Conservation (phyloP, 2,329 filamentous ascomycete species). For the Cordyceps militaris region DNA sequence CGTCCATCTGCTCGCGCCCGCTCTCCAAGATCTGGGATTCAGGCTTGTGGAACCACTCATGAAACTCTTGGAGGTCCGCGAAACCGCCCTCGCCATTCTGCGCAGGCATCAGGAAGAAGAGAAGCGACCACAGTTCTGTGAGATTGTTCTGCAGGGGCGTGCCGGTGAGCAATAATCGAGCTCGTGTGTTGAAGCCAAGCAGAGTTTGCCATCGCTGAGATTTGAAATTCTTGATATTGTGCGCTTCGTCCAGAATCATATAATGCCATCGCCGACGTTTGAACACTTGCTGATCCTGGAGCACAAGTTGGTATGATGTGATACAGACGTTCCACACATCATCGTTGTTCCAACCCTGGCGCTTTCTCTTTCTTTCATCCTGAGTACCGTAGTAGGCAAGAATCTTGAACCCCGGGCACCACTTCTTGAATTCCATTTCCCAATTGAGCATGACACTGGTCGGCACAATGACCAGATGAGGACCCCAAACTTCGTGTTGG, state of each 20-base stretch:
- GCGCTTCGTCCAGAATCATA: slow-evolving; percentile 94
- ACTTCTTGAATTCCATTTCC: slow-evolving; percentile 99
- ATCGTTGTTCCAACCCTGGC: slow-evolving; percentile 87
- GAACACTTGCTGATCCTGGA: slow-evolving; percentile 91
- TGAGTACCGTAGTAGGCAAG: slow-evolving; percentile 93
- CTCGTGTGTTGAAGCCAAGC: slow-evolving; percentile 84
- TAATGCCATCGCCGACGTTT: slow-evolving; percentile 94
- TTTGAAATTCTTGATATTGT: slow-evolving; percentile 99
- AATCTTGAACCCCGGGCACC: slow-evolving; percentile 96
- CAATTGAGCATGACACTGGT: slow-evolving; percentile 99
- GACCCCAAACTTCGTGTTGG: slow-evolving; percentile 86
- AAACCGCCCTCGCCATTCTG: slow-evolving; percentile 84
- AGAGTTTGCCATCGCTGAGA: slow-evolving; percentile 95
- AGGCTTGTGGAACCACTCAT: slow-evolving; percentile 90
- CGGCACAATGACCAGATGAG: slow-evolving; percentile 90
- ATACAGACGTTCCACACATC: slow-evolving; percentile 96
- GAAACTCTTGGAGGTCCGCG: slow-evolving; percentile 90
- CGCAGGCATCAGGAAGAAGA: slow-evolving; percentile 94
- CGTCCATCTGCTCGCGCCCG: slow-evolving; percentile 87
- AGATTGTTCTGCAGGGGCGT: slow-evolving; percentile 96
- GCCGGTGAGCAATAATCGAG: slow-evolving; percentile 81
- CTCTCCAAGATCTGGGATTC: slow-evolving; percentile 95
- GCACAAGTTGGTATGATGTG: slow-evolving; percentile 92
- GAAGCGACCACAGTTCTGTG: slow-evolving; percentile 90
- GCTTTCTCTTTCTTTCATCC: slow-evolving; percentile 85